Conservation (phyloP, 2,329 filamentous ascomycete species). For the Aspergillus intermedius region DNA sequence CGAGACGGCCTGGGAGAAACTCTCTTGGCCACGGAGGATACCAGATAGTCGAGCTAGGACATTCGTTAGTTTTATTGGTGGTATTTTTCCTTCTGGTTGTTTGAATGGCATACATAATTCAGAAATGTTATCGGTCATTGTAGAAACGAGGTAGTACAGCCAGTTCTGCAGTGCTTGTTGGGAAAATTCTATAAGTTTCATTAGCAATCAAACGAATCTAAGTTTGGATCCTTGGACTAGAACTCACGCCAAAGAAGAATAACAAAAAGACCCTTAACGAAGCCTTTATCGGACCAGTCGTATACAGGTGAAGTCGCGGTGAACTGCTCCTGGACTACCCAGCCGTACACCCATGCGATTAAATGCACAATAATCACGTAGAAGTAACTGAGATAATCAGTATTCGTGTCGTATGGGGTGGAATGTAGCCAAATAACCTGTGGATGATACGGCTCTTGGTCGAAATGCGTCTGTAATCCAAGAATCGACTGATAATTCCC, state of each 20-base stretch:
- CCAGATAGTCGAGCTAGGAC: slow-evolving; percentile 33
- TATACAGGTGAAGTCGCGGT: slow-evolving; percentile 35
- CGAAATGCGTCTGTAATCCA: slow-evolving; percentile 37
- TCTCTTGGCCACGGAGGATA: slow-evolving; percentile 41
- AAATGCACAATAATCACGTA: slow-evolving; percentile 43
- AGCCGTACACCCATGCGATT: slow-evolving; percentile 47
- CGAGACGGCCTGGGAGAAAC: slow-evolving; percentile 40
- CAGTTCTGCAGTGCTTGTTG: slow-evolving; percentile 51
- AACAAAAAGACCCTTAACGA: slow-evolving; percentile 45
- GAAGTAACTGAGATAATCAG: slow-evolving; percentile 30
- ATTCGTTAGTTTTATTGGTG: slow-evolving; percentile 3
- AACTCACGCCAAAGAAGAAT: slow-evolving; percentile 39
- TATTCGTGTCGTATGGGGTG: not conserved
- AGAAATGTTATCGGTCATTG: slow-evolving; percentile 51
- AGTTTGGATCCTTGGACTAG: not conserved
- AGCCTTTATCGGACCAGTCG: slow-evolving; percentile 41
- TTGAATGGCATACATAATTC: slow-evolving; percentile 29
- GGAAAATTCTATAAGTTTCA: slow-evolving; percentile 31
- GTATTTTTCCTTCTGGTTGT: too few species aligned
- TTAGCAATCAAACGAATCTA: not conserved
- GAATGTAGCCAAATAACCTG: slow-evolving; percentile 11
- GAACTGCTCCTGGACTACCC: slow-evolving; percentile 49
- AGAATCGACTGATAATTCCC: slow-evolving; percentile 39
- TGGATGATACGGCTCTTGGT: slow-evolving; percentile 39
- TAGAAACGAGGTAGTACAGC: slow-evolving; percentile 51